Base-by-base conservation (phyloP, 305 asterid genomes). In the Fraxinus nigra region DNA sequence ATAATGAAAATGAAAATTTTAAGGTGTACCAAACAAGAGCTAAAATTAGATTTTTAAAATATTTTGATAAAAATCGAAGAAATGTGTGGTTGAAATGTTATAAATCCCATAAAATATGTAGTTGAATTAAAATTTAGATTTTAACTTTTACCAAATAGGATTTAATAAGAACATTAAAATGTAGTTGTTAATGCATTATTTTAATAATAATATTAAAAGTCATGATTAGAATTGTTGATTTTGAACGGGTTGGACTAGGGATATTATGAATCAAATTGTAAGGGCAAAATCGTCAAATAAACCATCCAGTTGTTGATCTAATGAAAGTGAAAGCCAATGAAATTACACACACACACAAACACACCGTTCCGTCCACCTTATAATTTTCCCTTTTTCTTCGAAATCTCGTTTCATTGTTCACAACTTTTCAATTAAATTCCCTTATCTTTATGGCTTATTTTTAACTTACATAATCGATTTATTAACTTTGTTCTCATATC, bases 201-300 rank as follows among this genome's bases (percentile, higher is more conserved):
- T 2, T 43, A 11, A 54, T 54, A 14, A n/a, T n/a, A 54, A 54
- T 6, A n/a, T 6, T 5, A 20, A 59, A 59, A 59, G 70, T 51
- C 63, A 69, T 70, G 24, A 38, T 79, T 73, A 74, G 56, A 72
- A 84, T 81, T 34, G 88, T 87, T 88, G 67, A 89, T 88, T 88
- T 61, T 61, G 90, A 81, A 80, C 81, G 78, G 86, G 82, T 28
- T 79, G 2, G 72, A 1, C 11, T 6, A 7, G 69, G 32, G 32
- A 5, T 20, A 16, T 6, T 59, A 46, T 22, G 35, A 67, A 81
- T 85, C 86, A 63, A 56, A 8, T 67, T 28, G 63, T 9, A 75
- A 81, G 92, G 89, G 82, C 72, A 78, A 85, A 86, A 54, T 51
- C 82, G 92, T 83, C 82, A 78, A 35, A 40, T 78, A 16, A 28